These are phyloP conservation scores for Epichloe coenophiala DNA, from an alignment of 2,329 filamentous ascomycete species.

Conservation along the genomic window DNA sequence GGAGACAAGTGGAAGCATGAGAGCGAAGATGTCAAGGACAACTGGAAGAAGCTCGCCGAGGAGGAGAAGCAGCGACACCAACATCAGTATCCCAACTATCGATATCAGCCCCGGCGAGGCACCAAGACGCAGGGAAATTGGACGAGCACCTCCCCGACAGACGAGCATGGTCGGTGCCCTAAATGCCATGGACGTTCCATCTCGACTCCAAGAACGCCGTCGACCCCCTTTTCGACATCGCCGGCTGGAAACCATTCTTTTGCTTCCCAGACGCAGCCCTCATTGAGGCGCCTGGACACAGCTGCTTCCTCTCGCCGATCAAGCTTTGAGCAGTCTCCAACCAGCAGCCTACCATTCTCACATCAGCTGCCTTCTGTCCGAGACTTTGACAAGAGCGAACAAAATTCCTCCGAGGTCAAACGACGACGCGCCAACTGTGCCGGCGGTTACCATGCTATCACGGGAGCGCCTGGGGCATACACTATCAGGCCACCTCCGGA, in stretches of 20 bases:
- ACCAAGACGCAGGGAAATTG: constrained; percentile 18
- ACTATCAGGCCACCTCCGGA: constrained; percentile 7
- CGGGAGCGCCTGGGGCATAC: constrained; percentile 4
- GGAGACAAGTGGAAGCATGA: constrained; percentile 82
- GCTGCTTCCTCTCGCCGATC: constrained; percentile 13
- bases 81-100: constrained; percentile 82
- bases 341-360: constrained; percentile 11
- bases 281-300: constrained; percentile 11
- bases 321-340: constrained; percentile 15
- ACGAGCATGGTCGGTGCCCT: constrained; percentile 46
- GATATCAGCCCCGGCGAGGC: constrained; percentile 75
- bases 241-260: constrained; percentile 15
- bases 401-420: constrained; percentile 40
- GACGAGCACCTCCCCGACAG: constrained; percentile 23
- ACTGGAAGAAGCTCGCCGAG: constrained; percentile 83
- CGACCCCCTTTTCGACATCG: constrained; percentile 28
- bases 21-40: constrained; percentile 57
- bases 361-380: constrained; percentile 12
- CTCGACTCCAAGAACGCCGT: constrained; percentile 46
- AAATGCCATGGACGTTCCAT: constrained; percentile 61
- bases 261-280: constrained; percentile 10
- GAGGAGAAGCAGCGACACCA: constrained; percentile 87
- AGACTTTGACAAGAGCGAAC: constrained; percentile 24
- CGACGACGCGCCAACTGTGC: constrained; percentile 44
- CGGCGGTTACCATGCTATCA: constrained; percentile 19